Evolutionary conservation across 768 basidiomycete species (phyloP).

Genomic region (Boletus subparvulus): DNA sequence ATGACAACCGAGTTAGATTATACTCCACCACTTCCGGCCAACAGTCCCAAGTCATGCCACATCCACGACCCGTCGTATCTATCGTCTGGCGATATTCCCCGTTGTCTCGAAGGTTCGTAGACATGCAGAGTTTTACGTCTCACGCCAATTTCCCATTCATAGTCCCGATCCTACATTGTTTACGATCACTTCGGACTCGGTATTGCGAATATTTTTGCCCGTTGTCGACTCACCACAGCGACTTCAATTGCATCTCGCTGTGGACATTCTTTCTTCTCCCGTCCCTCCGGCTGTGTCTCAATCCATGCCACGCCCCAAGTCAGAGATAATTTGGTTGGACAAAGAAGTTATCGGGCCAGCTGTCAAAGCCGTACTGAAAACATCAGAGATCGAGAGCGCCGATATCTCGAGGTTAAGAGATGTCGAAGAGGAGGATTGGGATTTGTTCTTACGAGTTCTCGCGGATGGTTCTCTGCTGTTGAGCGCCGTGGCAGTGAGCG

Average conservation of each 20-base stretch:
- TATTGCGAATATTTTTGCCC: constrained; percentile 81
- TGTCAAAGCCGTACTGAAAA: constrained; percentile 45
- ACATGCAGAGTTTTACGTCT: neutral
- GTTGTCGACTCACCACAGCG: constrained; percentile 83
- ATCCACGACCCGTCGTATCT: constrained; percentile 71
- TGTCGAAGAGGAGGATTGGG: constrained; percentile 73
- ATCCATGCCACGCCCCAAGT: constrained; percentile 30
- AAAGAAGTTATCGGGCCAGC: constrained; percentile 54
- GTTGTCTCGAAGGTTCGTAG: constrained; percentile 59
- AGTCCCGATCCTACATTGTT: constrained; percentile 80
- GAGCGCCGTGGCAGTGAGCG: constrained; percentile 68
- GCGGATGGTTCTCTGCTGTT: constrained; percentile 72
- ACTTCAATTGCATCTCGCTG: constrained; percentile 78
- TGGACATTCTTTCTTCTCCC: constrained; percentile 69
- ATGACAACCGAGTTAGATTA: constrained; percentile 57
- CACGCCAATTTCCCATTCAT: constrained; percentile 6
- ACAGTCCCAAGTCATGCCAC: constrained; percentile 64
- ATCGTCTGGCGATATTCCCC: constrained; percentile 73
- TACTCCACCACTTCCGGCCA: constrained; percentile 73
- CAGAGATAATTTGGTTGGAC: constrained; percentile 70
- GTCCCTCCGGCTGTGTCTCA: constrained; percentile 39
- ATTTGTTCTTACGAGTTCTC: constrained; percentile 72
- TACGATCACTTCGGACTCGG: constrained; percentile 80
- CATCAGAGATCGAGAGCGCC: constrained; percentile 7
- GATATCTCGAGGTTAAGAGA: constrained; percentile 51